Evolutionary conservation across 2,329 filamentous ascomycete species (phyloP).

Genomic region (Fusarium sp.): DNA sequence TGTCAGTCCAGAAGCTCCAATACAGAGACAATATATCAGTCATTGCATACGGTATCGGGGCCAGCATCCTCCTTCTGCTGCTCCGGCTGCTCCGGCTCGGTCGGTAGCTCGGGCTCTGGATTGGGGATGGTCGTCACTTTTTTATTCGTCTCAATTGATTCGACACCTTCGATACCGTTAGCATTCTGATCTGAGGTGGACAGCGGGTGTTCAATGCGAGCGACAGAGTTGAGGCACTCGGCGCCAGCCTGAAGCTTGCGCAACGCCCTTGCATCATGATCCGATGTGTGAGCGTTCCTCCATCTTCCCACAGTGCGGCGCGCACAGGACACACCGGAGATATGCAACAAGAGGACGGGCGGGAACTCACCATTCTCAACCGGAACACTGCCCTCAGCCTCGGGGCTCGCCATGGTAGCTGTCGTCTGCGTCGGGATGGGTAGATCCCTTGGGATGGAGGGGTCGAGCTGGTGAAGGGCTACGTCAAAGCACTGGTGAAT

Average conservation of each 20-base stretch:
- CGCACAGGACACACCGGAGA: constrained; percentile 7
- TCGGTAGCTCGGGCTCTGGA: constrained; percentile 30
- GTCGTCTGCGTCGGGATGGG: constrained; percentile 13
- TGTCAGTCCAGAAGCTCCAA: constrained; percentile 11
- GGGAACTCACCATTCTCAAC: constrained; percentile 40
- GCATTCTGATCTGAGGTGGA: background rate
- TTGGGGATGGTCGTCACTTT: constrained; percentile 45
- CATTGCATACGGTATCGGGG: constrained; percentile 27
- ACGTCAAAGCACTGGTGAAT: background rate
- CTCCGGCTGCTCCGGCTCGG: constrained; percentile 22
- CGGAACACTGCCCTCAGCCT: constrained; percentile 19
- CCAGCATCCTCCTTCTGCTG: constrained; percentile 12
- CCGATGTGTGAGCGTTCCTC: background rate
- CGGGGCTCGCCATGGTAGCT: constrained; percentile 35
- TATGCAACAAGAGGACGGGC: background rate
- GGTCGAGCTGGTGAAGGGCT: constrained; percentile 27
- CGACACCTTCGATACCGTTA: constrained; percentile 30
- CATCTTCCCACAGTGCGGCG: constrained; percentile 13
- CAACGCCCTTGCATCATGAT: background rate
- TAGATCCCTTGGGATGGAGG: constrained; percentile 19
- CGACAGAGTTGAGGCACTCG: background rate
- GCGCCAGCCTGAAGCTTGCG: background rate
- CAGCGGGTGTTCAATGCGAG: background rate
- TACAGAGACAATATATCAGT: background rate
- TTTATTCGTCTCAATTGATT: constrained; percentile 32